These are phyloP conservation scores for Protomyces gravidus DNA, from an alignment of 1,139 yeast species.

Conservation along the genomic window DNA sequence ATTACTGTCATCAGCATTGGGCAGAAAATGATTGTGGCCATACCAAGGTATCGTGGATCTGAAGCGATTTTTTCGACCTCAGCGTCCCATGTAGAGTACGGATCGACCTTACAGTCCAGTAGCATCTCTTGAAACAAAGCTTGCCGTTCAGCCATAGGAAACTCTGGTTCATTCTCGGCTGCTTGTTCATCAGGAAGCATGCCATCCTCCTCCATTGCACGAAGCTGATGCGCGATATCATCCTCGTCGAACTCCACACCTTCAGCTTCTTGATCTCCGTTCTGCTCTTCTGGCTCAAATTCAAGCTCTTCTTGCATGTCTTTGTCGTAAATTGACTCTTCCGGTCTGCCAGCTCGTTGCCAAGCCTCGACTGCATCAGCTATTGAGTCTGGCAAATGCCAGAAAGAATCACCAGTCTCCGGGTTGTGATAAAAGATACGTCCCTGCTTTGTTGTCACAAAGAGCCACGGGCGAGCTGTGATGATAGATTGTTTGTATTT, in stretches of 20 bases:
- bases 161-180: conserved; percentile 33
- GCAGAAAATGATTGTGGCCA: neutral
- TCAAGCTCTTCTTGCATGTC: conserved; percentile 24
- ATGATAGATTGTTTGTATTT: conserved; percentile 23
- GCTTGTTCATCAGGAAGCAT: conserved; percentile 4
- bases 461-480: conserved; percentile 42
- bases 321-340: conserved; percentile 8
- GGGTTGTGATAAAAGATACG: conserved; percentile 47
- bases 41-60: conserved; percentile 43
- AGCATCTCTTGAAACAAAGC: conserved; percentile 37
- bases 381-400: conserved; percentile 45
- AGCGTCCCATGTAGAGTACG: conserved; percentile 49
- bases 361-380: conserved; percentile 36
- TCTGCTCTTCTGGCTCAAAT: conserved; percentile 32
- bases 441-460: conserved; percentile 48
- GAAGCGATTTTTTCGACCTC: conserved; percentile 45
- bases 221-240: conserved; percentile 35
- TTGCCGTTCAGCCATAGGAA: conserved; percentile 30
- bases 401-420: conserved; percentile 40
- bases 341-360: conserved; percentile 4
- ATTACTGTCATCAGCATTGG: conserved; percentile 32
- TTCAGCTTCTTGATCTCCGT: conserved; percentile 30
- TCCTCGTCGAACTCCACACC: conserved; percentile 34
- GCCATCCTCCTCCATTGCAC: conserved; percentile 34
- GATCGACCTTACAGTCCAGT: conserved; percentile 40